Evolutionary conservation across 2,329 filamentous ascomycete species (phyloP), one percentile per base, ranked within the genome.

Genomic region (Ciborinia camelliae): DNA sequence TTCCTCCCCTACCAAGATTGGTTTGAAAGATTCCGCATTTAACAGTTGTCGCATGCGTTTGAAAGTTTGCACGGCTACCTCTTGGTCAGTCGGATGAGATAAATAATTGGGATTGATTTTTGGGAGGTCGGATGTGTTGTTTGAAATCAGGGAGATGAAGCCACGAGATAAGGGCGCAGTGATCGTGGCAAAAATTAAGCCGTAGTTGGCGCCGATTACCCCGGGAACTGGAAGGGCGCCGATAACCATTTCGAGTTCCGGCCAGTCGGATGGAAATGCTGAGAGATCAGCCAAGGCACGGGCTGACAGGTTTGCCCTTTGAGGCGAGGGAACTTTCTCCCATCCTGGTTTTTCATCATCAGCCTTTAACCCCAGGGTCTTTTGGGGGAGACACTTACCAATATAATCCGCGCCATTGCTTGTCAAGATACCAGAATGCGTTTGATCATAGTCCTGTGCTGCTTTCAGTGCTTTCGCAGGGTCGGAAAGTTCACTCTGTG

Each of bases 201-300:
- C 37, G 28, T 62, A 62, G 30, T 62, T 59, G 10, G 58, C 37
- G 14, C 47, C 26, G n/a, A 62, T 15, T 2, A 23, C 23, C 9
- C 47, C 58, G 18, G 58, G 45, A 14, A 62, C 12, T 7, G 45
- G 35, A 6, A 62, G 58, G 14, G 47, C 58, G 7, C 47, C 47
- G 26, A 62, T 62, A 10, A 52, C n/a, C 32, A 62, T 39, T 55
- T 63, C 61, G 1, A 63, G 37, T 26, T 63, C 30, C 3, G 41
- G 61, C 69, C 68, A 71, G 48, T 70, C 68, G 12, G 39, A 35
- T 6, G 72, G 72, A 51, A 82, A 73, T 57, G 78, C 73, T 4
- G 75, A 69, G 0, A 81, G 68, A 65, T 48, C 35, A 8, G 54
- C 35, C 8, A 78, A 78, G 61, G 78, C 77, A 52, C 71, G 58